Evolutionary conservation across 164 flowering plant species (phyloP).

Genomic region (Euptelea pleiosperma): DNA sequence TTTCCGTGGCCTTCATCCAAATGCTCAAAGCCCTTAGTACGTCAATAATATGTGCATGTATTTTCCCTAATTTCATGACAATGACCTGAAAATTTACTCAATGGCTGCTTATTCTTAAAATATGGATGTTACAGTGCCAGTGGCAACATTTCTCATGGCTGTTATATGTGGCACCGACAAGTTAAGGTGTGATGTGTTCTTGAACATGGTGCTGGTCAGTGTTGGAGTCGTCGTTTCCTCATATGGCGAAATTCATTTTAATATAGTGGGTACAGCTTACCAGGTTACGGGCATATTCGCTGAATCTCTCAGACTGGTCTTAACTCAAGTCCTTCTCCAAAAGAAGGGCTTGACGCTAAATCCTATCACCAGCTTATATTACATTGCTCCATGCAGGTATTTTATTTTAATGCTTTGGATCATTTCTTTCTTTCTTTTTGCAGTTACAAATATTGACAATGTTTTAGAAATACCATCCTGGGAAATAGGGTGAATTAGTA

Average conservation of each 20-base stretch:
- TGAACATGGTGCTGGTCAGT: constrained; percentile 96
- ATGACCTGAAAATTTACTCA: constrained; percentile 4
- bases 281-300: constrained; percentile 98
- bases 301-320: constrained; percentile 95
- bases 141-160: constrained; percentile 95
- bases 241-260: constrained; percentile 97
- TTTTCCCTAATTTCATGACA: neutral
- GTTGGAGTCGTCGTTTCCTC: constrained; percentile 95
- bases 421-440: neutral
- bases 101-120: constrained; percentile 3
- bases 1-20: constrained; percentile 98
- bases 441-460: too few species aligned
- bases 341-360: constrained; percentile 93
- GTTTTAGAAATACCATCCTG: too few species aligned
- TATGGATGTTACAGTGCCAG: constrained; percentile 75
- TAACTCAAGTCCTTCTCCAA: constrained; percentile 97
- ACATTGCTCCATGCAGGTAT: constrained; percentile 99
- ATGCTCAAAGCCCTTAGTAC: constrained; percentile 99
- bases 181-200: constrained; percentile 87
- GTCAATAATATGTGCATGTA: constrained; percentile 20
- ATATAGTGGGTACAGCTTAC: constrained; percentile 86
- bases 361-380: constrained; percentile 94
- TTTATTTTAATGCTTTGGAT: neutral
- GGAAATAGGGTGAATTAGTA: too few species aligned
- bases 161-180: constrained; percentile 95